phyloP scores from a whole-genome alignment of 345 rosid genomes.

The Brassica incana region DNA sequence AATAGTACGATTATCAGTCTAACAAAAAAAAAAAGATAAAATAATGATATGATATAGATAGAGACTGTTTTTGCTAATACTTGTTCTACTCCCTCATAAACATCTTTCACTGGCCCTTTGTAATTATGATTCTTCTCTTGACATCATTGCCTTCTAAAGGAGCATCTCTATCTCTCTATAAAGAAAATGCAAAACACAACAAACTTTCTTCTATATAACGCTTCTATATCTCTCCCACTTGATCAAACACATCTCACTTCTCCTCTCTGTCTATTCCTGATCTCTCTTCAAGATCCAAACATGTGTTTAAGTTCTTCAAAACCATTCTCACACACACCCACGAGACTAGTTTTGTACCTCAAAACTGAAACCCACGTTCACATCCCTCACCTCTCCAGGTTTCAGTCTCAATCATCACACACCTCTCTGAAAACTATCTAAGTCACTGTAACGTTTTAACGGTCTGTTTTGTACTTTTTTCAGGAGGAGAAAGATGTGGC shows the following conservation, averaged over 20 bases:
- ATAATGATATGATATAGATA: not conserved
- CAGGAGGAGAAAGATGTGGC: constrained; percentile 37
- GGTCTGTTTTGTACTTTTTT: not conserved
- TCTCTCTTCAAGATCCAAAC: constrained; percentile 3
- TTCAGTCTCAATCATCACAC: not conserved
- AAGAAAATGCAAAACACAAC: constrained; percentile 26
- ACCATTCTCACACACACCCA: constrained; percentile 34
- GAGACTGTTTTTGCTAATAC: not conserved
- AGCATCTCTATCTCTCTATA: constrained; percentile 36
- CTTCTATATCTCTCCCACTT: constrained; percentile 15
- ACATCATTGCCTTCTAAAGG: constrained; percentile 65
- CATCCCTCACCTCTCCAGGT: constrained; percentile 26
- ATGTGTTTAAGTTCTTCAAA: constrained; percentile 42
- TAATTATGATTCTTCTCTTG: constrained; percentile 62
- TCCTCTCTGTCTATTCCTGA: not conserved
- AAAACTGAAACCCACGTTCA: constrained; percentile 15
- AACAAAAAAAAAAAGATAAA: not conserved
- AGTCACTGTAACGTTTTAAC: not conserved
- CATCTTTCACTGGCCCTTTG: constrained; percentile 50
- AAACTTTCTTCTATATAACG: constrained; percentile 33
- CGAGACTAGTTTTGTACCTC: constrained; percentile 24
- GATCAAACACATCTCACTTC: constrained; percentile 10
- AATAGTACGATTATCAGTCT: constrained; percentile 25
- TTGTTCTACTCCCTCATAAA: constrained; percentile 33
- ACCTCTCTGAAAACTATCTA: not conserved